phyloP scores from a whole-genome alignment of 805 yeast genomes.

The Hanseniaspora lachancei region DNA sequence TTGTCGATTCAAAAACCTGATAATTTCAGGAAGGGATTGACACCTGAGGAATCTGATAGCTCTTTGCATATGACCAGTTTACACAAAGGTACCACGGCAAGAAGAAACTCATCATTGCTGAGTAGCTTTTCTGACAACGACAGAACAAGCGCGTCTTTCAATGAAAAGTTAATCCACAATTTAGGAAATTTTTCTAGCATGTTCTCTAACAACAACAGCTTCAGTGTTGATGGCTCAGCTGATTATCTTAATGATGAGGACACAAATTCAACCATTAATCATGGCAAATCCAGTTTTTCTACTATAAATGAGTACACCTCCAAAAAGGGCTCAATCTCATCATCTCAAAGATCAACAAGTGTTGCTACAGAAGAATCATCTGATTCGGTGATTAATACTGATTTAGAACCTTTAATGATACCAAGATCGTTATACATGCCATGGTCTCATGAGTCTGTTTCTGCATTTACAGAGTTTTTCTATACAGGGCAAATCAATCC shows the following conservation, averaged over 20 bases:
- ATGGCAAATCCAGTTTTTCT: not conserved
- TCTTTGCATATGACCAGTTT: not conserved
- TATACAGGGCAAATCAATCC: slow-evolving; percentile 72
- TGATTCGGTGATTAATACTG: slow-evolving; percentile 15
- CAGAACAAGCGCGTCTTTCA: not conserved
- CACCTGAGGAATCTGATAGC: not conserved
- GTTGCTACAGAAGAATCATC: slow-evolving; percentile 15
- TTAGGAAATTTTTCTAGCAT: not conserved
- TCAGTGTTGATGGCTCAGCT: slow-evolving; percentile 11
- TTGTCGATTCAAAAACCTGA: not conserved
- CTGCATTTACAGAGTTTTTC: slow-evolving; percentile 57
- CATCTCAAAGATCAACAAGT: slow-evolving; percentile 10
- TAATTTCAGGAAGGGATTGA: not conserved
- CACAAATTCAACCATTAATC: not conserved
- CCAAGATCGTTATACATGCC: slow-evolving; percentile 64
- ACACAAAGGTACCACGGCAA: not conserved
- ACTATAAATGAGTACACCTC: slow-evolving; percentile 5
- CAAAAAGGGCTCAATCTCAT: slow-evolving; percentile 3
- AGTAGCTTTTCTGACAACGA: slow-evolving; percentile 4
- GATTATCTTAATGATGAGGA: slow-evolving; percentile 12
- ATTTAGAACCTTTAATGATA: slow-evolving; percentile 47
- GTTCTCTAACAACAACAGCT: not conserved
- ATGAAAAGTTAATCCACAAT: not conserved
- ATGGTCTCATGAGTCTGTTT: slow-evolving; percentile 45
- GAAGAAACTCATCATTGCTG: not conserved